These are phyloP conservation scores for Lentinus brumalis DNA, from an alignment of 768 basidiomycete species.

Conservation along the genomic window DNA sequence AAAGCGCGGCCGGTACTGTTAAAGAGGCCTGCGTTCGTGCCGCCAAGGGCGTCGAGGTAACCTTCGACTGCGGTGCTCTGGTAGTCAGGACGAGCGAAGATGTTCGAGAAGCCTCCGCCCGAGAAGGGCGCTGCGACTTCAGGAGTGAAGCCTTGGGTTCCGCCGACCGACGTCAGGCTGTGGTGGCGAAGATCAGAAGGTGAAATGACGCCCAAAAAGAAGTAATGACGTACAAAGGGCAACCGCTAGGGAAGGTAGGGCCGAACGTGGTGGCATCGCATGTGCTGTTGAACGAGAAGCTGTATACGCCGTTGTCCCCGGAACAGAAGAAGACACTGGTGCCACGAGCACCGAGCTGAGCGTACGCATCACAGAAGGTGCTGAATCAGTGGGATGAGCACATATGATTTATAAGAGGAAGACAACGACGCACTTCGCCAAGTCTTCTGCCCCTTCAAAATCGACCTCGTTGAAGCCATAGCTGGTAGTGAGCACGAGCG, in stretches of 20 bases:
- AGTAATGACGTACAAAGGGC: constrained; percentile 32
- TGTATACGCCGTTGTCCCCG: constrained; percentile 37
- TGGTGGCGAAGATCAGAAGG: not conserved
- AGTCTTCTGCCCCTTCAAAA: constrained; percentile 14
- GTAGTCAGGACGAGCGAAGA: constrained; percentile 35
- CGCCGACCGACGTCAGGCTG: constrained; percentile 39
- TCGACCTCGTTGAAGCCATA: constrained; percentile 35
- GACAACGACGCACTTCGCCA: constrained; percentile 7
- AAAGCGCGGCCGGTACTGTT: constrained; percentile 42
- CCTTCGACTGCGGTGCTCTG: constrained; percentile 38
- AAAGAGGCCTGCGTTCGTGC: constrained; percentile 31
- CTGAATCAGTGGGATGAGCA: not conserved
- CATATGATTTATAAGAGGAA: not conserved
- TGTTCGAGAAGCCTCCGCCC: constrained; percentile 39
- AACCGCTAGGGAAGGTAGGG: constrained; percentile 37
- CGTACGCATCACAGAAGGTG: not conserved
- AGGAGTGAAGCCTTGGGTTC: constrained; percentile 27
- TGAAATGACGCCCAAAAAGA: not conserved
- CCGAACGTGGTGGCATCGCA: constrained; percentile 44
- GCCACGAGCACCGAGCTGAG: not conserved
- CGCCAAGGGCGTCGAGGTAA: constrained; percentile 37
- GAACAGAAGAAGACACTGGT: not conserved
- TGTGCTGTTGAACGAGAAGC: constrained; percentile 17
- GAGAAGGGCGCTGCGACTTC: constrained; percentile 35
- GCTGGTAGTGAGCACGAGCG: constrained; percentile 36